Conservation (phyloP, 1,284 basidiomycete species). For the Puccinia novopanici region DNA sequence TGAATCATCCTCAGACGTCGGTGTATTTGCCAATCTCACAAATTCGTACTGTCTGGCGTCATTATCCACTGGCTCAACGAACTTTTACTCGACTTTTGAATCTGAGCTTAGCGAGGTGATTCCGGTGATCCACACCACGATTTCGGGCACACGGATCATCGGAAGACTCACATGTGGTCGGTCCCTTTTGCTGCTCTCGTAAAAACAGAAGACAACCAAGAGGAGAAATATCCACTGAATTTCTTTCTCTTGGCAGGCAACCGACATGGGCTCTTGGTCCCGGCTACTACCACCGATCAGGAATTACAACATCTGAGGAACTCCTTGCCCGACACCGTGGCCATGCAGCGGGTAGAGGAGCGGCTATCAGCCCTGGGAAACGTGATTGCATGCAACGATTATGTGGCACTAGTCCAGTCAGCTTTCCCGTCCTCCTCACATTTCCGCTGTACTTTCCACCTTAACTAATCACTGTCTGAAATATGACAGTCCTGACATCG, state of each 20-base stretch:
- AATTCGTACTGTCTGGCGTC: slow-evolving; percentile 64
- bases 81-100: slow-evolving; percentile 77
- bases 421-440: background rate
- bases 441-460: slow-evolving; percentile 51
- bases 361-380: slow-evolving; percentile 93
- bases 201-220: background rate
- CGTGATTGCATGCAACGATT: slow-evolving; percentile 97
- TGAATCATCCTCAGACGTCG: slow-evolving; percentile 54
- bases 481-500: slow-evolving; percentile 73
- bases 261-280: slow-evolving; percentile 92
- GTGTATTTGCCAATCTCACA: slow-evolving; percentile 73
- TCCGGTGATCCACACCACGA: slow-evolving; percentile 94
- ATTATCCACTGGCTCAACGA: slow-evolving; percentile 72
- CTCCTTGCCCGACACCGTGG: slow-evolving; percentile 85
- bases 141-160: slow-evolving; percentile 91
- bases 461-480: slow-evolving; percentile 56
- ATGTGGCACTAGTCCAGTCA: slow-evolving; percentile 85
- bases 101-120: slow-evolving; percentile 77
- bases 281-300: slow-evolving; percentile 92
- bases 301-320: slow-evolving; percentile 97
- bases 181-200: background rate
- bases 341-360: slow-evolving; percentile 95
- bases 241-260: slow-evolving; percentile 61
- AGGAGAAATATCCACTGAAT: background rate
- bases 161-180: slow-evolving; percentile 87